Base-by-base conservation (phyloP, 805 yeast genomes). In the Ogataea paraovalis region DNA sequence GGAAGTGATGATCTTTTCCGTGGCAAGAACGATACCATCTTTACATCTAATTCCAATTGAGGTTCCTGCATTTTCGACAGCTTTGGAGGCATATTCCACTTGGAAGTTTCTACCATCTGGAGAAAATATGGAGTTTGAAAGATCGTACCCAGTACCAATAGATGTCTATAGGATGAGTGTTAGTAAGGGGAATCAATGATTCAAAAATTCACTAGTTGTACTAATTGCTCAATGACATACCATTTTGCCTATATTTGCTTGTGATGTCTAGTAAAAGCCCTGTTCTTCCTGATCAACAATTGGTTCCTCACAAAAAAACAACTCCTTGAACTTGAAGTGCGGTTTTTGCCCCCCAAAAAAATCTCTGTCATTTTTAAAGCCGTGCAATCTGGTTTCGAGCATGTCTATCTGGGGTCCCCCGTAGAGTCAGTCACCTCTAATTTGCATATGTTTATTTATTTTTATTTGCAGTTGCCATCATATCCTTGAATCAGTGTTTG, bases 91-190 rank as follows among this genome's bases (percentile, higher is more conserved):
- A 62, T 94, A 94, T 68, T 94, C 99, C 18, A 94, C 99, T 69
- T 94, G 99, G 73, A 94, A 94, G 68, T 87, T 88, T 72, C 96
- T 79, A 37, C 96, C 96, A 66, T 89, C 96, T 48, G 92, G 92
- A 47, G 89, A 82, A 72, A 94, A 94, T 52, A 92, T 97, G 71
- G 96, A 85, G 74, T 94, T 94, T 30, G 97, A 89, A 64, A 94
- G 83, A 76, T 94, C 99, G 81, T 94, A 94, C 18, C 99, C 99
- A 25, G 99, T 94, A 59, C 99, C 99, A 59, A 94, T 91, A 41
- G 99, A 94, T 36, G 98, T 86, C 71, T 56, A 44, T 39, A 30
- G 27, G 3, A 18, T 22, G 8, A 1, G 12, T 23, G 41, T 23
- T 22, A 39, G 41, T 39, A 23, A 19, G 2, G 7, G 20, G 27